Evolutionary conservation across 2,329 filamentous ascomycete species (phyloP).

Genomic region (Colletotrichum musae): DNA sequence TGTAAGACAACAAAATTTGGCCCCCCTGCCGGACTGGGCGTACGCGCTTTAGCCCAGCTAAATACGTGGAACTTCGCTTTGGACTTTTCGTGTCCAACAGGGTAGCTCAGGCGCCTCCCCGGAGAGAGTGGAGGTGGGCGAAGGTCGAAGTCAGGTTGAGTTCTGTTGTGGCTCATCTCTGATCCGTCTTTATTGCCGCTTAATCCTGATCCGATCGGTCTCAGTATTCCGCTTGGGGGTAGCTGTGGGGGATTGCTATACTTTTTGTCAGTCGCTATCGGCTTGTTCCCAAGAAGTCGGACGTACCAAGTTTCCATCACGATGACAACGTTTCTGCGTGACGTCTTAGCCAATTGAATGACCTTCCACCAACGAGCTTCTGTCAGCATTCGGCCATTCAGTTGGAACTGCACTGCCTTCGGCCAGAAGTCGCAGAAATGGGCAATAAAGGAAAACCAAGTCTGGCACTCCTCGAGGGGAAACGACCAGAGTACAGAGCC

Average conservation of each 20-base stretch:
- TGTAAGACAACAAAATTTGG: slow-evolving; percentile 37
- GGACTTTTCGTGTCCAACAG: slow-evolving; percentile 16
- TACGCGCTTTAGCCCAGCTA: slow-evolving; percentile 27
- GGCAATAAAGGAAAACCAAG: slow-evolving; percentile 60
- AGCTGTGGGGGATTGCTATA: slow-evolving; percentile 33
- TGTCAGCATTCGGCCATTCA: slow-evolving; percentile 49
- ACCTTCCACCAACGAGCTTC: slow-evolving; percentile 49
- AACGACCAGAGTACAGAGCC: slow-evolving; percentile 56
- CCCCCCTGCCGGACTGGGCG: slow-evolving; percentile 18
- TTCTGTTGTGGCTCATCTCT: too few relatives aligned
- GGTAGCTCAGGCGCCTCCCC: slow-evolving; percentile 25
- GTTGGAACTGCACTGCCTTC: slow-evolving; percentile 53
- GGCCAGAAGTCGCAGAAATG: slow-evolving; percentile 62
- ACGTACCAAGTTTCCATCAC: slow-evolving; percentile 33
- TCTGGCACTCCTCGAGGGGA: slow-evolving; percentile 55
- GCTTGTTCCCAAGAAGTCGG: background rate
- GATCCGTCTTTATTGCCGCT: background rate
- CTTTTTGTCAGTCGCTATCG: background rate
- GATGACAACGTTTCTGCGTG: slow-evolving; percentile 45
- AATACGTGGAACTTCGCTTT: slow-evolving; percentile 39
- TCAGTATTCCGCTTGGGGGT: slow-evolving; percentile 32
- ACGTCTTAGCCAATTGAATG: slow-evolving; percentile 45
- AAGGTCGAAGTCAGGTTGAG: background rate
- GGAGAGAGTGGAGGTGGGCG: slow-evolving; percentile 11
- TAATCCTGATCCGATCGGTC: slow-evolving; percentile 8